Evolutionary conservation across 176 grass and related monocot species (phyloP).

Genomic region (Oryza meyeriana): DNA sequence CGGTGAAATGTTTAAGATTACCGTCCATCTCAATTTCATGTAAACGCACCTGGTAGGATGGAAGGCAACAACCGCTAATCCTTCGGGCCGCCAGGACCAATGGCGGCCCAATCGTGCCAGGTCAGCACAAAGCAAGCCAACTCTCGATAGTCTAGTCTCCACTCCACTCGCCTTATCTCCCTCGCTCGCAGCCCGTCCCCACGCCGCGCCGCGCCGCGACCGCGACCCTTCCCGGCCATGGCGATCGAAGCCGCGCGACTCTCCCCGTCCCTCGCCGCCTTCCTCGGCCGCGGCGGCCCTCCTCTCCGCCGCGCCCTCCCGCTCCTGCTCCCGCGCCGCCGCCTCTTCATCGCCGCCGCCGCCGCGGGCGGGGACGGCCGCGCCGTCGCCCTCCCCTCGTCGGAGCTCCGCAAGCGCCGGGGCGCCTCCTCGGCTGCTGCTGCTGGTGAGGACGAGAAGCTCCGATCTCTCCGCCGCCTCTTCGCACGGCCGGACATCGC

Average conservation of each 20-base stretch:
- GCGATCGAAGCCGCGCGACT: conserved; percentile 37
- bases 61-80: too few species aligned
- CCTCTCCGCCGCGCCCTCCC: conserved; percentile 33
- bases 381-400: conserved; percentile 58
- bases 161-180: background rate
- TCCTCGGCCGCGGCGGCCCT: conserved; percentile 12
- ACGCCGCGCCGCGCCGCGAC: background rate
- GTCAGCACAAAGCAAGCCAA: too few species aligned
- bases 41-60: too few species aligned
- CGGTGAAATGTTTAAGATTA: too few species aligned
- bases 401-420: conserved; percentile 70
- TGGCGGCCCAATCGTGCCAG: too few species aligned
- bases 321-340: background rate
- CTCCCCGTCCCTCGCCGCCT: conserved; percentile 41
- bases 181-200: background rate
- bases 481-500: conserved; percentile 66
- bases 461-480: conserved; percentile 57
- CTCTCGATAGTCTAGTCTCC: background rate
- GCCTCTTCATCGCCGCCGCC: conserved; percentile 15
- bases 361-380: conserved; percentile 34
- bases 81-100: too few species aligned
- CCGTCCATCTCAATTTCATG: too few species aligned
- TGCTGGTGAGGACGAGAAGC: conserved; percentile 61
- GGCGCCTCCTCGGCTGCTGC: background rate
- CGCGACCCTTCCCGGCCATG: background rate